phyloP scores from a whole-genome alignment of 2,329 filamentous ascomycete species.

The Neurospora crassa region DNA sequence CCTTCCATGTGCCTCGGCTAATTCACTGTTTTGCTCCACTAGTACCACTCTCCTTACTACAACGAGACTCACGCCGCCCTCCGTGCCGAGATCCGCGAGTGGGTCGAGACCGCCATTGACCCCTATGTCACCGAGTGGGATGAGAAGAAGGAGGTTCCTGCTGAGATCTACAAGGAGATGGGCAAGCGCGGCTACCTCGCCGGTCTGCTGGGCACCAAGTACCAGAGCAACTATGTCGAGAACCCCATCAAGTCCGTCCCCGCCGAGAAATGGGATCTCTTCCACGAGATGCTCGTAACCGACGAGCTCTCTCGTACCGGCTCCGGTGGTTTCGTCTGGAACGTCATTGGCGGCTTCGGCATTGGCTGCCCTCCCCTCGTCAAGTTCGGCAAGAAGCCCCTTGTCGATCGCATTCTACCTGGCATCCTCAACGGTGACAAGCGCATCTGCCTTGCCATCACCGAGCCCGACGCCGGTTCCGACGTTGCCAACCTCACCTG shows the following conservation, averaged over 20 bases:
- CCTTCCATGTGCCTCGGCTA: conserved; percentile 4
- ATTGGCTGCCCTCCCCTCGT: conserved; percentile 88
- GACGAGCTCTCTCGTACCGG: conserved; percentile 86
- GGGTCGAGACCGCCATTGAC: conserved; percentile 83
- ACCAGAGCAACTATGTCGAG: conserved; percentile 64
- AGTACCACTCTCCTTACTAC: conserved; percentile 96
- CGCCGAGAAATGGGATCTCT: conserved; percentile 90
- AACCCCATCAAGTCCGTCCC: conserved; percentile 67
- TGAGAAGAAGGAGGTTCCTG: conserved; percentile 82
- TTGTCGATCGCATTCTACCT: conserved; percentile 81
- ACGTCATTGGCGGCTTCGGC: conserved; percentile 89
- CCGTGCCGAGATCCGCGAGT: conserved; percentile 81
- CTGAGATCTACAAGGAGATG: conserved; percentile 90
- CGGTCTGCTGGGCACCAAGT: conserved; percentile 79
- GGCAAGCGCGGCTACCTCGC: conserved; percentile 86
- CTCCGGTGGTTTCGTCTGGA: conserved; percentile 93
- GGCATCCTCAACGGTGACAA: conserved; percentile 87
- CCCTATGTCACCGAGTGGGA: conserved; percentile 95
- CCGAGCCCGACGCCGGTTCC: conserved; percentile 87
- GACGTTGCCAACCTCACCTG: conserved; percentile 94
- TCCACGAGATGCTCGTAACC: conserved; percentile 93
- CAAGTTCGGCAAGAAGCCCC: conserved; percentile 79
- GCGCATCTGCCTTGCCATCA: conserved; percentile 95
- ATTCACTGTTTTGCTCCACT: neutral
- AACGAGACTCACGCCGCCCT: conserved; percentile 90